phyloP scores from a whole-genome alignment of 768 basidiomycete genomes.

The Crassisporium funariophilum region DNA sequence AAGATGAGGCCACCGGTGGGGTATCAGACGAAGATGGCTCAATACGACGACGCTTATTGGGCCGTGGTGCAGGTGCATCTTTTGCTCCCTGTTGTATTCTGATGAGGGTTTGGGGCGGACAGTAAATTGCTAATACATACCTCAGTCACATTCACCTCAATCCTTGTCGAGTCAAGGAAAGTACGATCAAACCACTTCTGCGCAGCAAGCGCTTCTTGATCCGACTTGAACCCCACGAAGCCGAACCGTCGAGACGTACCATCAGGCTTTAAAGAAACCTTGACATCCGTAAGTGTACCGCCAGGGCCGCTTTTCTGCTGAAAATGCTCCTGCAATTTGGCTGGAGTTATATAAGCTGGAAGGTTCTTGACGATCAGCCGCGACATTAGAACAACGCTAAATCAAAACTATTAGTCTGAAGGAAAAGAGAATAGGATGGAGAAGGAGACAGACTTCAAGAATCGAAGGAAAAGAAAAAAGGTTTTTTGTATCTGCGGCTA shows the following conservation, averaged over 20 bases:
- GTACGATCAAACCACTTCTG: constrained; percentile 84
- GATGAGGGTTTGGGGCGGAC: constrained; percentile 5
- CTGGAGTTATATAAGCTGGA: constrained; percentile 66
- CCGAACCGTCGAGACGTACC: constrained; percentile 88
- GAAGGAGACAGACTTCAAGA: constrained; percentile 23
- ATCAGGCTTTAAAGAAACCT: constrained; percentile 73
- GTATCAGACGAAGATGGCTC: constrained; percentile 31
- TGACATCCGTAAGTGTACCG: constrained; percentile 83
- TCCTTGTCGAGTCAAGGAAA: constrained; percentile 78
- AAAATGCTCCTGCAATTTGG: constrained; percentile 69
- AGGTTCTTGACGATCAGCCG: constrained; percentile 84
- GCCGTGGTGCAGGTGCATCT: constrained; percentile 66
- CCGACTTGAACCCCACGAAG: constrained; percentile 88
- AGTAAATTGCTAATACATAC: constrained; percentile 45
- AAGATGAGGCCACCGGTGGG: constrained; percentile 5
- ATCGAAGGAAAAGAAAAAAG: constrained; percentile 23
- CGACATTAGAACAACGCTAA: constrained; percentile 57
- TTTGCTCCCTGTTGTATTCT: constrained; percentile 56
- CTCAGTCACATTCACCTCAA: constrained; percentile 76
- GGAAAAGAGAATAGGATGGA: not conserved
- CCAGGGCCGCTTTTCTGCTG: constrained; percentile 58
- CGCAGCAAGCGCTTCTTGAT: constrained; percentile 72
- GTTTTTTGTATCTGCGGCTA: constrained; percentile 7
- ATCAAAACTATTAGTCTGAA: constrained; percentile 2
- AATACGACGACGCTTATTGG: constrained; percentile 68